Evolutionary conservation across 1,284 basidiomycete species (phyloP).

Genomic region (Naganishia liquefaciens): DNA sequence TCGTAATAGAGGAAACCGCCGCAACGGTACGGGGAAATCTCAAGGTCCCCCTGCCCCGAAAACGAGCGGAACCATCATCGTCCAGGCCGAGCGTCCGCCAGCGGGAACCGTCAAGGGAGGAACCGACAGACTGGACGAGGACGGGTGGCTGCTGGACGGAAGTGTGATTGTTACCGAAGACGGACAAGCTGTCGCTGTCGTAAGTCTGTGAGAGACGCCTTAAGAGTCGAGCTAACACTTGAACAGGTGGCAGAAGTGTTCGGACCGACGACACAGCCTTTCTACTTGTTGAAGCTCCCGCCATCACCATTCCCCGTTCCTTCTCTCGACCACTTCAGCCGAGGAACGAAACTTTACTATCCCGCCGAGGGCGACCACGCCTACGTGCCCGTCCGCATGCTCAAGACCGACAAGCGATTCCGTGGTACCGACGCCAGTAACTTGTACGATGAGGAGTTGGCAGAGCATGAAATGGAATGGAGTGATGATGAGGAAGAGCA

Average conservation of each 20-base stretch:
- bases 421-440: conserved; percentile 60
- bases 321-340: conserved; percentile 33
- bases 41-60: conserved; percentile 39
- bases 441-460: conserved; percentile 60
- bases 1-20: conserved; percentile 17
- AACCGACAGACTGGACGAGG: conserved; percentile 37
- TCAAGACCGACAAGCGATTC: conserved; percentile 49
- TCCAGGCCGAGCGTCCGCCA: conserved; percentile 48
- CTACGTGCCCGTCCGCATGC: conserved; percentile 56
- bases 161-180: conserved; percentile 57
- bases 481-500: conserved; percentile 61
- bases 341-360: conserved; percentile 54
- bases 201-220: conserved; percentile 38
- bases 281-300: conserved; percentile 55
- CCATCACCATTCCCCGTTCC: conserved; percentile 51
- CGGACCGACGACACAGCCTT: conserved; percentile 59
- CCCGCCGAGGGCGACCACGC: conserved; percentile 51
- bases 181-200: conserved; percentile 57
- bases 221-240: background rate
- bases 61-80: conserved; percentile 54
- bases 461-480: conserved; percentile 60
- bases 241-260: conserved; percentile 59
- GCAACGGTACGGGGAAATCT: background rate
- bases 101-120: conserved; percentile 38
- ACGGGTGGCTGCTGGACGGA: conserved; percentile 57